Base-by-base conservation (phyloP, 305 asterid genomes). In the Caryopteris hybrid region DNA sequence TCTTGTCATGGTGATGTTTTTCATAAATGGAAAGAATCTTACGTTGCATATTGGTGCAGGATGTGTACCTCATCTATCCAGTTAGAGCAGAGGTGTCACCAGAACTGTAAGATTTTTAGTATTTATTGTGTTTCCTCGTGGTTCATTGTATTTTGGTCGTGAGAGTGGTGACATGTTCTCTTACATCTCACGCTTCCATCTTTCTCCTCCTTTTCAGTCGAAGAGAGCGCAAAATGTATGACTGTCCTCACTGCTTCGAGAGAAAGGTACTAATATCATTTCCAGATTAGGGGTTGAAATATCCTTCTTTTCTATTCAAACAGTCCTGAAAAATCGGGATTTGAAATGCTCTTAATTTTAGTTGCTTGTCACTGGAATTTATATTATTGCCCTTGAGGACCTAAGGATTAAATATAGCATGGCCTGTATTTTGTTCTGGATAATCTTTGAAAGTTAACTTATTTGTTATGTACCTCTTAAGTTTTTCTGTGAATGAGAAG, bases 191-290 rank as follows among this genome's bases (percentile, higher is more conserved):
- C 27, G 73, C 46, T 70, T 45, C 66, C 54, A 10, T 43, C 63
- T 69, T 75, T 64, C 21, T 41, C 16, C 69, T 73, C 56, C 13
- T 66, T 69, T 64, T 41, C 85, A 84, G 92, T 55, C 79, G 60
- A 64, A 78, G 74, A 65, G 84, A 83, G 76, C 77, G 57, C 39
- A 78, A 72, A 58, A 65, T 62, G 20, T 70, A 83, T 71, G 94
- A 84, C 79, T 88, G 93, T 65, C 83, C 85, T 10, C 81, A 48
- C 42, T 82, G 92, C 76, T 47, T 70, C 55, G 60, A 71, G 63
- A 80, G 66, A 71, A 68, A 74, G 92, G 96, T 84, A 70, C 20
- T 55, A 13, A 36, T 65, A 54, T 70, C 62, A 62, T 59, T 71
- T 42, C 47, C 22, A 58, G 68, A 33, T 27, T 48, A 18, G 14